Conservation (phyloP, 2,329 filamentous ascomycete genomes). For the Orbilia blumenaviensis region DNA sequence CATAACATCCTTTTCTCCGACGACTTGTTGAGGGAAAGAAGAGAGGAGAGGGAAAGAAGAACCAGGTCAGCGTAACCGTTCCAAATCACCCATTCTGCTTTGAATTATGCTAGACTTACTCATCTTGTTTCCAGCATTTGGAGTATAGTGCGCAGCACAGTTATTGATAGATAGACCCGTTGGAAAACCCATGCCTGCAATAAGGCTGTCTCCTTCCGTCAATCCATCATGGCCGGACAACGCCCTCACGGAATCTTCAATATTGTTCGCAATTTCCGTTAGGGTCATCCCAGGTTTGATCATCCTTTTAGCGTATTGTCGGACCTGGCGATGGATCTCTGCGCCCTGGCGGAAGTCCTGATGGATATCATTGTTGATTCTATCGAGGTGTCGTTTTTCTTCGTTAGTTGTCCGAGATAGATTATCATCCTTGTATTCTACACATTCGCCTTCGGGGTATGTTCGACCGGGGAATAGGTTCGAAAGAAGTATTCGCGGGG, state of each 20-base stretch:
- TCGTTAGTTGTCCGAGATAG: conserved; percentile 80
- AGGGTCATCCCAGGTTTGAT: conserved; percentile 83
- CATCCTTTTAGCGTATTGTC: conserved; percentile 80
- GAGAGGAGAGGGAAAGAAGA: no score
- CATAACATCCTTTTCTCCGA: conserved; percentile 74
- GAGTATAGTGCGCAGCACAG: conserved; percentile 85
- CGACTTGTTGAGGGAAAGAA: conserved; percentile 61
- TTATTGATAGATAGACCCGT: conserved; percentile 85
- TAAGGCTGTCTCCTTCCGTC: conserved; percentile 78
- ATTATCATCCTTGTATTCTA: conserved; percentile 78
- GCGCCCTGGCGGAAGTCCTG: conserved; percentile 82
- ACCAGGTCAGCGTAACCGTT: no score
- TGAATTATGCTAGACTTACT: no score
- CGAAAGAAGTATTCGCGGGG: conserved; percentile 77
- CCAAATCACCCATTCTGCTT: no score
- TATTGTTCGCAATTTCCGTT: conserved; percentile 85
- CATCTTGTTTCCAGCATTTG: conserved; percentile 85
- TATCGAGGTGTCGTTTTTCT: conserved; percentile 83
- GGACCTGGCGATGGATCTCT: conserved; percentile 88
- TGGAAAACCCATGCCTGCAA: conserved; percentile 86
- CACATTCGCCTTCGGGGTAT: conserved; percentile 80
- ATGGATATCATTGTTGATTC: conserved; percentile 80
- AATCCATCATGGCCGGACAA: conserved; percentile 79
- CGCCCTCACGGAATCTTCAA: conserved; percentile 81
- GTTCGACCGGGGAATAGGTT: conserved; percentile 76